Percentiles rank a stretch among this genome's conserved stretches.
phyloP scores from a whole-genome alignment of 2,329 filamentous ascomycete genomes.

The Lasiodiplodia gonubiensis region DNA sequence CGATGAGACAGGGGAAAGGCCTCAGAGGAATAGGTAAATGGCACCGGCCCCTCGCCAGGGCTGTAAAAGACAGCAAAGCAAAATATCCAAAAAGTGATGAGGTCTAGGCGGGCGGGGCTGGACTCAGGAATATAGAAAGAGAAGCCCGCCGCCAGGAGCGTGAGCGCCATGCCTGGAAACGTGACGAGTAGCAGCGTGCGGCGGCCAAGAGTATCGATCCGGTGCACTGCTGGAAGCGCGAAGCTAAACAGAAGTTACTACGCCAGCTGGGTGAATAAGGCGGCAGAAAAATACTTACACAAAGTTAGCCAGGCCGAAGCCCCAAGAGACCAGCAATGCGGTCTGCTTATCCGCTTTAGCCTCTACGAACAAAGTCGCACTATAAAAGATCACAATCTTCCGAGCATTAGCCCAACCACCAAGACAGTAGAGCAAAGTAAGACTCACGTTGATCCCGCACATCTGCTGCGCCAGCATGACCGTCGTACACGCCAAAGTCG shows the following conservation, averaged over 20 bases:
- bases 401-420: constrained; percentile 21
- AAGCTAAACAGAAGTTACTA: constrained; percentile 33
- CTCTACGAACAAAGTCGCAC: constrained; percentile 6
- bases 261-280: background rate
- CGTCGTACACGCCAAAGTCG: constrained; percentile 36
- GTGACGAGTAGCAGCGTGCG: constrained; percentile 52
- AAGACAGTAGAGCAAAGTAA: constrained; percentile 34
- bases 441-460: constrained; percentile 40
- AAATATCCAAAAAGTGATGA: constrained; percentile 51
- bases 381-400: constrained; percentile 27
- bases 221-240: constrained; percentile 53
- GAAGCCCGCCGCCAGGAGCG: constrained; percentile 56
- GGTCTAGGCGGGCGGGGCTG: constrained; percentile 35
- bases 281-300: constrained; percentile 32
- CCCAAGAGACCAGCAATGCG: constrained; percentile 48
- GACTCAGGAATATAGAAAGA: constrained; percentile 43
- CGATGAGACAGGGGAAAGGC: constrained; percentile 46
- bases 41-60: constrained; percentile 50
- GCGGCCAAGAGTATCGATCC: constrained; percentile 50
- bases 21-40: constrained; percentile 52
- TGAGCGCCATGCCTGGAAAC: constrained; percentile 56
- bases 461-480: constrained; percentile 43
- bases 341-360: constrained; percentile 27
- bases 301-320: constrained; percentile 54
- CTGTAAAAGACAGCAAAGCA: constrained; percentile 60